Evolutionary conservation across 257 asterid genomes (phyloP), one percentile per base, ranked within the genome.

Genomic region (Salvia hispanica): DNA sequence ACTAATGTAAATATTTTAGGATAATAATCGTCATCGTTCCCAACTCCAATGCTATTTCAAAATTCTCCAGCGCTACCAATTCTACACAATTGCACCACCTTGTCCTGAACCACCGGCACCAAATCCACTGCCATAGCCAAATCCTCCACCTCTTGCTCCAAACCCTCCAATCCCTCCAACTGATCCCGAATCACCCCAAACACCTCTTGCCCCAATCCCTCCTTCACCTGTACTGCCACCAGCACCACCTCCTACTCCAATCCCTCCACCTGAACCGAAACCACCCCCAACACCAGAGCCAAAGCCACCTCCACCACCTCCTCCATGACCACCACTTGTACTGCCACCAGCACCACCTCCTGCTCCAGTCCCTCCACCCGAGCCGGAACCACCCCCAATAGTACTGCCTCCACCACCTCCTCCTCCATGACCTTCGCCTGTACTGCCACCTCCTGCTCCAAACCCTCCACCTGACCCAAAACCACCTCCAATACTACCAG

Each of bases 271-370:
- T 0, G 56, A 28, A 4, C 82, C 82, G 3, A 18, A 18, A 18
- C 21, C 21, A 18, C 21, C 21, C 21, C 21, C 21, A 18, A 18
- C 21, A 18, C 21, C n/a, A n/a, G n/a, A n/a, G n/a, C n/a, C n/a
- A n/a, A n/a, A n/a, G n/a, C n/a, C 21, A 0, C 80, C 80, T 9
- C 43, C 13, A 9, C 80, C 80, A 14, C 73, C 80, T 16, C 77
- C 77, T 12, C 66, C 44, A n/a, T n/a, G n/a, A n/a, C 80, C 80
- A 0, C 52, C 69, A 4, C 73, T 76, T 13, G 47, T 14, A n/a
- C 83, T 80, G 2, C 80, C 80, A 7, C 80, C 83, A 14, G 51
- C 73, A n/a, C 82, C 82, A 9, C 72, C 74, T 25, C 81, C 78
- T 0, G 72, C 82, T 10, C 82, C 82, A 3, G 66, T 62, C 3